Evolutionary conservation across 2,329 filamentous ascomycete species (phyloP).

Genomic region (Colletotrichum viniferum): DNA sequence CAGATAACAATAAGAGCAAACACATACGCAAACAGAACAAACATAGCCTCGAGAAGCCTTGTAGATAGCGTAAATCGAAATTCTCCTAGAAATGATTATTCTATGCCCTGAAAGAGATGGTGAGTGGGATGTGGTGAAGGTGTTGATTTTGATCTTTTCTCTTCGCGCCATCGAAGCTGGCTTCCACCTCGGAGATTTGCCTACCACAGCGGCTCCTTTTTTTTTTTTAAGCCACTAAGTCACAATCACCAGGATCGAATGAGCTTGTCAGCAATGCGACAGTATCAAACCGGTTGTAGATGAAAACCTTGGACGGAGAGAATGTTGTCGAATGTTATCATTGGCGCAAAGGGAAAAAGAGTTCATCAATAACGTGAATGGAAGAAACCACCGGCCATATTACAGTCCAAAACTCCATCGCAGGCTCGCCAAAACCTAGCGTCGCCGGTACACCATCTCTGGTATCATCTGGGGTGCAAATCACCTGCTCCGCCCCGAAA

Average conservation of each 20-base stretch:
- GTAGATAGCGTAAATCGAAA: not conserved
- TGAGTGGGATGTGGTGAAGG: not conserved
- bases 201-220: not conserved
- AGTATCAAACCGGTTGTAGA: not conserved
- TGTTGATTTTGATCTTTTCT: not conserved
- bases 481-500: not conserved
- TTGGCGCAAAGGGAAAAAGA: not conserved
- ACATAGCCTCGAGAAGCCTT: not conserved
- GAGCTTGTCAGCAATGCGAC: not conserved
- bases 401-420: constrained; percentile 13
- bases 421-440: not conserved
- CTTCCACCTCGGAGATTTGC: not conserved
- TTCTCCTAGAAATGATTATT: not conserved
- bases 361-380: not conserved
- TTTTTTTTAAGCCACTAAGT: not conserved
- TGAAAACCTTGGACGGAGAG: not conserved
- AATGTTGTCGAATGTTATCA: not conserved
- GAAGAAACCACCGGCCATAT: constrained; percentile 3
- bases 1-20: not conserved
- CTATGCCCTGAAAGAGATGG: not conserved
- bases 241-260: not conserved
- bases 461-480: not conserved
- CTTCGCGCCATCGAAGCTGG: not conserved
- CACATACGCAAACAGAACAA: not conserved
- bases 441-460: not conserved